Conservation (phyloP, 2,329 filamentous ascomycete species). For the Ceratocystis diversiconidia region DNA sequence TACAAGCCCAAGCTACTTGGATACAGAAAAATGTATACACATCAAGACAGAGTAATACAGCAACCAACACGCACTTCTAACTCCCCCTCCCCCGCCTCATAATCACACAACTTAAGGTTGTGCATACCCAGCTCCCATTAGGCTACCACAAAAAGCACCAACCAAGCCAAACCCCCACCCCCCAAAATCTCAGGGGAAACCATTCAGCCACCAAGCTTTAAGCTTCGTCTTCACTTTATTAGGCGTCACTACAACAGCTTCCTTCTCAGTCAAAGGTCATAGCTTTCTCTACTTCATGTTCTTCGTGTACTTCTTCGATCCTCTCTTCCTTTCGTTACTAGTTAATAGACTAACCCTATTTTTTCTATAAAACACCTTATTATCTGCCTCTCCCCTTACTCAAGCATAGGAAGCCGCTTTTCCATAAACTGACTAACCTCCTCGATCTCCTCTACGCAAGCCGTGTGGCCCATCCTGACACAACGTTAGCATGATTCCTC, state of each 20-base stretch:
- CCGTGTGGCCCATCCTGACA: slow-evolving; percentile 57
- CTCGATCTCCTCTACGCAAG: slow-evolving; percentile 63
- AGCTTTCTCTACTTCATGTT: not conserved
- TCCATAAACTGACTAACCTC: slow-evolving; percentile 54
- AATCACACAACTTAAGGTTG: not conserved
- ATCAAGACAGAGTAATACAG: too few species aligned
- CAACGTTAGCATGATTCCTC: not conserved
- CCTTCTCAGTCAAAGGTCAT: not conserved
- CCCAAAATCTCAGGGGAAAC: not conserved
- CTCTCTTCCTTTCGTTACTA: not conserved
- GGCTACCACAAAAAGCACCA: too few species aligned
- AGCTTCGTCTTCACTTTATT: not conserved
- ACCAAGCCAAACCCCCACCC: not conserved
- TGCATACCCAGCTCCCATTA: not conserved
- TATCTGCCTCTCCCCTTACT: not conserved
- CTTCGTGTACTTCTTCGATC: not conserved
- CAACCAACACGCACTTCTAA: too few species aligned
- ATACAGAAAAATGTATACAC: not conserved
- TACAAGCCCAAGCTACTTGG: not conserved
- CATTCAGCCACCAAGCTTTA: not conserved
- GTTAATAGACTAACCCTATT: not conserved
- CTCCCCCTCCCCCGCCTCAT: too few species aligned
- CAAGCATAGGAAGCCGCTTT: slow-evolving; percentile 30
- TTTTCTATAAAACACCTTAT: not conserved
- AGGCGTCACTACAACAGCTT: not conserved